phyloP scores from a whole-genome alignment of 495 filamentous ascomycete species.

The Podospora pseudopauciseta region DNA sequence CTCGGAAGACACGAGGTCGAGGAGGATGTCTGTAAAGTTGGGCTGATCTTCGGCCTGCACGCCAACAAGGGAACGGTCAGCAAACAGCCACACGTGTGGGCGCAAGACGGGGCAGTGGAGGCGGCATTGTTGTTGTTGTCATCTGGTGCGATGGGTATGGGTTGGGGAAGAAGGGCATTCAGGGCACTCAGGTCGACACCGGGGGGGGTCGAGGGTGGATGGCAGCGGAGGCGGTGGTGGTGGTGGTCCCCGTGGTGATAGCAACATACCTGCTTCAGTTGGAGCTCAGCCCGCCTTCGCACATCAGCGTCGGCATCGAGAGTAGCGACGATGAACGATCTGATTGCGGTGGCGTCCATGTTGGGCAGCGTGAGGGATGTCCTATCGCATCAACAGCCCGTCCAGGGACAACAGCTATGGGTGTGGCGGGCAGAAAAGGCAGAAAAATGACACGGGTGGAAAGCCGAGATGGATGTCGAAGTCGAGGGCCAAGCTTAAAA shows the following conservation, averaged over 20 bases:
- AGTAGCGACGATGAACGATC: constrained; percentile 83
- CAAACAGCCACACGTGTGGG: constrained; percentile 17
- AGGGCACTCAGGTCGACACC: not conserved
- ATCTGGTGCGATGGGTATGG: not conserved
- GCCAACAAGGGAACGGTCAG: constrained; percentile 9
- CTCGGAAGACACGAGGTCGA: constrained; percentile 86
- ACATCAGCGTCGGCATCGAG: constrained; percentile 80
- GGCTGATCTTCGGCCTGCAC: constrained; percentile 82
- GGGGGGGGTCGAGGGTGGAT: not conserved
- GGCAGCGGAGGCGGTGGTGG: not conserved
- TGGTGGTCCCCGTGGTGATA: not conserved
- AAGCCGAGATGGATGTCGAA: constrained; percentile 24
- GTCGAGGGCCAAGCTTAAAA: constrained; percentile 29
- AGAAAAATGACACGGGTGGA: constrained; percentile 13
- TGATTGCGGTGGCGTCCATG: constrained; percentile 86
- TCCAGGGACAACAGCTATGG: constrained; percentile 14
- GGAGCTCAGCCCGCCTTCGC: constrained; percentile 81
- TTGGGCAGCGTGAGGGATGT: constrained; percentile 30
- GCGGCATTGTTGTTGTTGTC: not conserved
- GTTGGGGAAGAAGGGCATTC: not conserved
- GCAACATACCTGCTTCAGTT: constrained; percentile 86
- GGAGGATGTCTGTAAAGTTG: constrained; percentile 83
- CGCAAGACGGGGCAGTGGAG: not conserved
- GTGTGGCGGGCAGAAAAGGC: constrained; percentile 15
- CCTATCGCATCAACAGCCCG: constrained; percentile 31